phyloP scores from a whole-genome alignment of 2,329 filamentous ascomycete genomes.

The Curvularia sp. region DNA sequence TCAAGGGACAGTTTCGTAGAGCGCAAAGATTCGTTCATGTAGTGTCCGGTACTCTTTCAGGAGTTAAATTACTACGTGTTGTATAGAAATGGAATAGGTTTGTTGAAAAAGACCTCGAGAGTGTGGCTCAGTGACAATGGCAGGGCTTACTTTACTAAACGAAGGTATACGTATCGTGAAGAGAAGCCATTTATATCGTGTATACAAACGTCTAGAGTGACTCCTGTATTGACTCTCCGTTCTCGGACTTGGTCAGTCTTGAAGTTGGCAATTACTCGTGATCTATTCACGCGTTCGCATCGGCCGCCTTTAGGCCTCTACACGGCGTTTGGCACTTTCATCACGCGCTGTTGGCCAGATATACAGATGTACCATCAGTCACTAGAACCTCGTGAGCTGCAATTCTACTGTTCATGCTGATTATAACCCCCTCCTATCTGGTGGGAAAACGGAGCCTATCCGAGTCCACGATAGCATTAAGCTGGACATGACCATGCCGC shows the following conservation, averaged over 20 bases:
- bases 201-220: slow-evolving; percentile 13
- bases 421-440: too few relatives aligned
- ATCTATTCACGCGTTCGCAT: slow-evolving; percentile 37
- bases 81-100: not conserved
- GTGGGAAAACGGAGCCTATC: not conserved
- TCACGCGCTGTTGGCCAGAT: slow-evolving; percentile 2
- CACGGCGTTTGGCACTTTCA: slow-evolving; percentile 7
- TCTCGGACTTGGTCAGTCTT: slow-evolving; percentile 5
- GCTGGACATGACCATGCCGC: not conserved
- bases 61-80: not conserved
- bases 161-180: slow-evolving; percentile 14
- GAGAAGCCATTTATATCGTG: slow-evolving; percentile 10
- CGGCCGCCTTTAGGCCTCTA: not conserved
- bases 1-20: slow-evolving; percentile 9
- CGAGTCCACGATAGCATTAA: too few relatives aligned
- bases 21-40: slow-evolving; percentile 23
- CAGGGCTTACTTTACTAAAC: not conserved
- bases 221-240: slow-evolving; percentile 7
- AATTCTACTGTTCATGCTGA: not conserved
- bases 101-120: not conserved
- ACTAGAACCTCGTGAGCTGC: not conserved
- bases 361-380: not conserved
- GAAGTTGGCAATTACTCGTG: slow-evolving; percentile 36
- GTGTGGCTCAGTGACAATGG: not conserved
- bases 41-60: slow-evolving; percentile 1